Base-by-base conservation (phyloP, 192 early-diverging fungal species). In the Borealophlyctis nickersoniae region DNA sequence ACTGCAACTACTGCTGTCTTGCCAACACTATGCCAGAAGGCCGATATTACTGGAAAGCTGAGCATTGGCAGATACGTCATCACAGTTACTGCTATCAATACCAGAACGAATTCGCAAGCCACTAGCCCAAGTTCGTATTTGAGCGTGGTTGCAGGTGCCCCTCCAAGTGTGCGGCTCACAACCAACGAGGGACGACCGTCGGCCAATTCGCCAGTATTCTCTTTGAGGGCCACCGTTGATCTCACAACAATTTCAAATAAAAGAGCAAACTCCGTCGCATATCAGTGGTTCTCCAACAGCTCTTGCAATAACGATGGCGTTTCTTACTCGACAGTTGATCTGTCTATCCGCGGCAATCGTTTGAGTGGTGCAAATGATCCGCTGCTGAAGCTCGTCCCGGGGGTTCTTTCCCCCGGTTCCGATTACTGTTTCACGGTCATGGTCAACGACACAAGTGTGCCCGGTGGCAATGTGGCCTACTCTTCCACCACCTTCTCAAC, bases 371-470 rank as follows among this genome's bases (percentile, higher is more conserved):
- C n/a, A n/a, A n/a, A n/a, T n/a, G 5, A 13, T 4, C 24, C 60
- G 24, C 13, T 27, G 45, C 58, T 36, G 22, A 29, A 3, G 22
- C 31, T 62, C 45, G 29, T 49, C 9, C 27, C 45, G 4, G 23
- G n/a, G 3, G 22, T 29, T 2, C 30, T 62, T 9, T 28, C 51
- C 11, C 60, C 60, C 9, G 60, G 48, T 32, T 39, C 24, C 14
- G 13, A 50, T 13, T 62, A 62, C 60, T 62, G 60, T 22, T 62
- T 62, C 39, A 51, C 48, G 19, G 60, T 49, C 26, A 48, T 32
- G 4, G 60, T 49, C 23, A 62, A 24, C 3, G 60, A 62, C 60
- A 19, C 48, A 14, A 29, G 4, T 29, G 11, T 48, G 11, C 30
- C 27, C 31, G 60, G 60, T 2, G n/a, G n/a, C n/a, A n/a, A n/a